Conservation (phyloP, 2,329 filamentous ascomycete species). For the Fusarium veterinarium region DNA sequence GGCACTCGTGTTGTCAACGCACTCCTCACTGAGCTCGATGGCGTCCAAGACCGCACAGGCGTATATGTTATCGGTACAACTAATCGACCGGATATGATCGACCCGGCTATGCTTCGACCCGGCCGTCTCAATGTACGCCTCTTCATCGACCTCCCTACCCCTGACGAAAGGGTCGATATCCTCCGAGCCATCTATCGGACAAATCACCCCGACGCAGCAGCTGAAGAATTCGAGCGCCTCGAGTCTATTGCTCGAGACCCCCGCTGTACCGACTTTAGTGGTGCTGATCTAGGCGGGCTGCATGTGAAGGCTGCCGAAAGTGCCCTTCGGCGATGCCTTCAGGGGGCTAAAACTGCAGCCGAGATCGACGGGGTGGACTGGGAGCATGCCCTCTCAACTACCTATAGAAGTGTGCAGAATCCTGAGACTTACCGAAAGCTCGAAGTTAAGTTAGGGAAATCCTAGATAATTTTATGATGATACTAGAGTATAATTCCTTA, state of each 20-base stretch:
- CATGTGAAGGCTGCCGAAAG: conserved; percentile 63
- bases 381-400: conserved; percentile 62
- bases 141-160: conserved; percentile 86
- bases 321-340: conserved; percentile 56
- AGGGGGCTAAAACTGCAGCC: conserved; percentile 34
- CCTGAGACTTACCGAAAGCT: conserved; percentile 57
- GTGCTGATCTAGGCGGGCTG: conserved; percentile 67
- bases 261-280: conserved; percentile 81
- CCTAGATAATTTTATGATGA: not conserved
- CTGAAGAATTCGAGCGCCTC: conserved; percentile 66
- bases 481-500: not conserved
- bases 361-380: conserved; percentile 59
- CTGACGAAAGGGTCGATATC: conserved; percentile 86
- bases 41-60: conserved; percentile 80
- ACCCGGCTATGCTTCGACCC: conserved; percentile 92
- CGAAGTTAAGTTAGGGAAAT: conserved; percentile 28
- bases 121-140: conserved; percentile 89
- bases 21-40: conserved; percentile 92
- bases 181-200: conserved; percentile 74
- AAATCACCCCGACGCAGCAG: conserved; percentile 45
- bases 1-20: conserved; percentile 94
- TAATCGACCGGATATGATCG: conserved; percentile 96
- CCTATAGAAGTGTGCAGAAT: conserved; percentile 62
- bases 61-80: conserved; percentile 97
- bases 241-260: conserved; percentile 72